Conservation (phyloP, 1,284 basidiomycete species). For the Trichosporon asahii region DNA sequence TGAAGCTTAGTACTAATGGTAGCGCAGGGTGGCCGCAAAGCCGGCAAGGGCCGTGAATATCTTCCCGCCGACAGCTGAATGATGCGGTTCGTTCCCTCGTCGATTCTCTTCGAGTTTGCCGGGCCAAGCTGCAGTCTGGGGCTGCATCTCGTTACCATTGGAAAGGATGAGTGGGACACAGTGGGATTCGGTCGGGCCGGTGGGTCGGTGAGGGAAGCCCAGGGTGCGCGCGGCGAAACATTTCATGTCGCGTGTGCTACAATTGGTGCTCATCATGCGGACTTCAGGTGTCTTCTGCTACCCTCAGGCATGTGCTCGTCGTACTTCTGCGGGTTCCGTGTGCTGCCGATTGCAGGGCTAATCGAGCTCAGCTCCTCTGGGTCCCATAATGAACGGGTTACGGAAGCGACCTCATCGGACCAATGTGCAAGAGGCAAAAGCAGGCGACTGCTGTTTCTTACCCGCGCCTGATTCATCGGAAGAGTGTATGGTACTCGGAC, state of each 20-base stretch:
- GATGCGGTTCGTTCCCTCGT: no score
- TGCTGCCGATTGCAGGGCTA: background rate
- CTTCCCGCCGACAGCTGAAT: background rate
- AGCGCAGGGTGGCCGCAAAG: background rate
- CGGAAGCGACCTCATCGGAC: background rate
- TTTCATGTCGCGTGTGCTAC: slow-evolving; percentile 7
- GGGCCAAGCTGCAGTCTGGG: background rate
- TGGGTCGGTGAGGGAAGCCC: background rate
- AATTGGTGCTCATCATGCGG: background rate
- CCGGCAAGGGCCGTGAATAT: background rate
- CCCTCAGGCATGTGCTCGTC: background rate
- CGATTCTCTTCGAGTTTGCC: background rate
- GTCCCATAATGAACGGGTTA: background rate
- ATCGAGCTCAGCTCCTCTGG: background rate
- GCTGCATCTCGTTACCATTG: background rate
- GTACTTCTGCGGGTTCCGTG: background rate
- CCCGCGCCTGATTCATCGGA: background rate
- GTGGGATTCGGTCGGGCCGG: background rate
- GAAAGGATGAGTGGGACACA: background rate
- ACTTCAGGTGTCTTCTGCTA: background rate
- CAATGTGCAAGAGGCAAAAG: background rate
- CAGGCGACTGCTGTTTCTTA: background rate
- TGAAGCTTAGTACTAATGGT: background rate
- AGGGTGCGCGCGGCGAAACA: background rate
- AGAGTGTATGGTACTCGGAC: background rate